phyloP scores from a whole-genome alignment of 306 rosid species.

The Rosa rugosa region DNA sequence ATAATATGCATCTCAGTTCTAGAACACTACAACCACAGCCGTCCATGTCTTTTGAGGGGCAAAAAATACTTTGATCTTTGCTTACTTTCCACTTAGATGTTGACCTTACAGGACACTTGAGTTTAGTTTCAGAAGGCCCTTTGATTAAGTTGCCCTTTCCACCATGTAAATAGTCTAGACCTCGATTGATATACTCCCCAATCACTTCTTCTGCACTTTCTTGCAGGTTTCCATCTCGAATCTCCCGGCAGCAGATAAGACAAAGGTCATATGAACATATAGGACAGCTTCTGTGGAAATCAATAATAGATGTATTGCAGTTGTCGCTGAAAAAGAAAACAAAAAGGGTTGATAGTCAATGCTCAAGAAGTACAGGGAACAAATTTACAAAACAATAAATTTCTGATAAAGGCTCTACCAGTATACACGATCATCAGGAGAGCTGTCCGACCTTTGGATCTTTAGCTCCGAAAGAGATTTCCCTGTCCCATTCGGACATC shows the following conservation, averaged over 20 bases:
- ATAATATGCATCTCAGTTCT: conserved; percentile 51
- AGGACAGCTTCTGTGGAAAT: conserved; percentile 75
- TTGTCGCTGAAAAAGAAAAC: conserved; percentile 54
- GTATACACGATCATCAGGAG: conserved; percentile 46
- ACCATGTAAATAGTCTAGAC: conserved; percentile 52
- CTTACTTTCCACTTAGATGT: conserved; percentile 49
- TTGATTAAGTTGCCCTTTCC: background rate
- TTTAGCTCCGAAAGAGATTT: conserved; percentile 27
- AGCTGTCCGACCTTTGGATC: conserved; percentile 27
- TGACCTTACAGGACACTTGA: conserved; percentile 27
- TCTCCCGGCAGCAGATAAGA: conserved; percentile 75
- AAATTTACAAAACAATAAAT: background rate
- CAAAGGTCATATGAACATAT: conserved; percentile 73
- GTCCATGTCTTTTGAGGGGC: conserved; percentile 42
- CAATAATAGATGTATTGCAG: conserved; percentile 78
- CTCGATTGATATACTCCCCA: conserved; percentile 36
- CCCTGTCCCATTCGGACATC: conserved; percentile 30
- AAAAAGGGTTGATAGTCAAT: background rate
- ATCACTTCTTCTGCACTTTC: conserved; percentile 51
- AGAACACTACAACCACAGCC: conserved; percentile 49
- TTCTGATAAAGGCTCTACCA: conserved; percentile 46
- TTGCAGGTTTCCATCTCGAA: conserved; percentile 53
- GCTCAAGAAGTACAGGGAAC: background rate
- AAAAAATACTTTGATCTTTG: conserved; percentile 63
- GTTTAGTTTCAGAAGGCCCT: background rate